A percentile compares a stretch with the other conserved stretches of the same genome.
Evolutionary conservation across 164 flowering plant species (phyloP).

Genomic region (Annona cherimola): DNA sequence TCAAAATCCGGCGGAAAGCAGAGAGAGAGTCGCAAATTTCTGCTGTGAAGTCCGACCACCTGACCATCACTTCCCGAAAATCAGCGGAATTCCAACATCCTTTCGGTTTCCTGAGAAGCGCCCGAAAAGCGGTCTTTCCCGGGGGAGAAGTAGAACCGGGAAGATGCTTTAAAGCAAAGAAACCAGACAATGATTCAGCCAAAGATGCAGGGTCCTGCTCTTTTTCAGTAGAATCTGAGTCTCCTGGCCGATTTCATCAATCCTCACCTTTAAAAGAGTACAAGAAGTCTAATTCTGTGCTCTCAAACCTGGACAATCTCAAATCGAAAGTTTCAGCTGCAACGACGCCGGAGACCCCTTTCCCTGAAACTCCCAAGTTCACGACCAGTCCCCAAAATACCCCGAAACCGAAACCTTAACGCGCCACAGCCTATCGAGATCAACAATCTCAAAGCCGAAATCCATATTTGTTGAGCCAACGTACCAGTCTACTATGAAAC

Average conservation of each 20-base stretch:
- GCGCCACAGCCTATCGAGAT: conserved; percentile 23
- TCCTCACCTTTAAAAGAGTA: neutral
- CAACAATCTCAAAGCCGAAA: conserved; percentile 33
- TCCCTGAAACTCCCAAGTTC: conserved; percentile 24
- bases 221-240: conserved; percentile 12
- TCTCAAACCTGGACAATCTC: conserved; percentile 1
- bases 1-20: too few species aligned
- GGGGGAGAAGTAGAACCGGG: too few species aligned
- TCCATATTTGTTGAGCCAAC: conserved; percentile 40
- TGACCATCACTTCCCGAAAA: too few species aligned
- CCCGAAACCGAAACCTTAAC: conserved; percentile 14
- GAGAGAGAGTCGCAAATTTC: too few species aligned
- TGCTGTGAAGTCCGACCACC: too few species aligned
- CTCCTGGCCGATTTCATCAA: neutral
- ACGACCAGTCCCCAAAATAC: conserved; percentile 30
- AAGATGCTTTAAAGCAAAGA: conserved; percentile 10
- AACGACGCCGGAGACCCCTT: conserved; percentile 18
- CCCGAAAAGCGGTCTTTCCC: too few species aligned
- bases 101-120: too few species aligned
- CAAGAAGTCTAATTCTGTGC: neutral
- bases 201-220: conserved; percentile 4
- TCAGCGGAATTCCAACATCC: too few species aligned
- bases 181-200: neutral
- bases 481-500: conserved; percentile 11
- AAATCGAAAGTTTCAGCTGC: conserved; percentile 12